Conservation (phyloP, 2,329 filamentous ascomycete genomes). For the Fusarium hainanense region DNA sequence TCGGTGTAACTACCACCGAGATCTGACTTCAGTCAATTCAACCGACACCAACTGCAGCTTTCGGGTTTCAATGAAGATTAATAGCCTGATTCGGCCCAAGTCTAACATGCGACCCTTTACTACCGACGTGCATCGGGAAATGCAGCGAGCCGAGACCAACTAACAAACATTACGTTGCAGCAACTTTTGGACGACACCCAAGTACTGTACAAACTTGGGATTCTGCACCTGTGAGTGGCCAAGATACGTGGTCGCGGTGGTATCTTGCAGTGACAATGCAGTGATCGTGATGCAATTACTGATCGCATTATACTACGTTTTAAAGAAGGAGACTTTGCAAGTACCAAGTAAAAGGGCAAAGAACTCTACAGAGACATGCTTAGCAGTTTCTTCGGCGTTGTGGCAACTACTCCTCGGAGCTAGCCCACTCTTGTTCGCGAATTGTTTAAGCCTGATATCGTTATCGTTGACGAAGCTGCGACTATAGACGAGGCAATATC, state of each 20-base stretch:
- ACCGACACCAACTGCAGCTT: not conserved
- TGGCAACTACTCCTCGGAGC: not conserved
- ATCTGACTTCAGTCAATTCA: constrained; percentile 53
- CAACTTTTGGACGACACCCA: not conserved
- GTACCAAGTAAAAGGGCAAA: not conserved
- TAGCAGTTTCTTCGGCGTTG: not conserved
- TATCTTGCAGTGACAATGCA: no score
- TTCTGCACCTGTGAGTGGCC: not conserved
- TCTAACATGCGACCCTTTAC: not conserved
- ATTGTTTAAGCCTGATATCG: not conserved
- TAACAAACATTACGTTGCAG: not conserved
- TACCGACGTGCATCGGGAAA: not conserved
- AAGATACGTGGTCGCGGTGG: no score
- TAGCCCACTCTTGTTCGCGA: not conserved
- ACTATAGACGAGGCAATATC: not conserved
- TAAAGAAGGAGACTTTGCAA: not conserved
- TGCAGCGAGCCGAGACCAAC: not conserved
- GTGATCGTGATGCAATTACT: no score
- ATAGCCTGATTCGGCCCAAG: not conserved
- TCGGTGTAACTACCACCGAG: constrained; percentile 1
- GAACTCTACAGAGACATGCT: not conserved
- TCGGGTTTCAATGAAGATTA: not conserved
- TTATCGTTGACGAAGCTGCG: not conserved
- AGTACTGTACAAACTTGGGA: not conserved
- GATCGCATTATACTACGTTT: no score